These are phyloP conservation scores for Amanita muscaria DNA, from an alignment of 768 basidiomycete genomes.

Conservation along the genomic window DNA sequence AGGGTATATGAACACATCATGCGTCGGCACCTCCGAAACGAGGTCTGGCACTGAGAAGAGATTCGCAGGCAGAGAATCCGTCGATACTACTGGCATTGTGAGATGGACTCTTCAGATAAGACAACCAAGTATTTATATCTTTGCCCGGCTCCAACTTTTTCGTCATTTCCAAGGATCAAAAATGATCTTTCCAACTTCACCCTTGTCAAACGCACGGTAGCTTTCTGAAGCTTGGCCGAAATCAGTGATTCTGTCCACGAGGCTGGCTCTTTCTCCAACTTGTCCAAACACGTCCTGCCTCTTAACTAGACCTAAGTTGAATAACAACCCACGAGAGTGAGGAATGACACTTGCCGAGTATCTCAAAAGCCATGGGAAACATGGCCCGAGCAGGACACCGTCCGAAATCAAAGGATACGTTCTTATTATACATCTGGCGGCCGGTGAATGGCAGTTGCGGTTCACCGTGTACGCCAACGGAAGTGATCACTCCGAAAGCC, in stretches of 20 bases:
- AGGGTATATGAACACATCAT: constrained; percentile 28
- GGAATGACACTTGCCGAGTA: constrained; percentile 34
- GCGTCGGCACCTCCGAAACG: constrained; percentile 9
- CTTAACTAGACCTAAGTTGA: constrained; percentile 30
- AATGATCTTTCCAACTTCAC: constrained; percentile 64
- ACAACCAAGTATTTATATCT: background rate
- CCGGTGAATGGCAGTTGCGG: constrained; percentile 47
- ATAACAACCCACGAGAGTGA: background rate
- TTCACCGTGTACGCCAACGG: constrained; percentile 64
- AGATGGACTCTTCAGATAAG: background rate
- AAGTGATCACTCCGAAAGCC: constrained; percentile 66
- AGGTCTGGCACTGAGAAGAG: constrained; percentile 21
- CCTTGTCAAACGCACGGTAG: constrained; percentile 65
- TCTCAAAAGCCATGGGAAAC: constrained; percentile 61
- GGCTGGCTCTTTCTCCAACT: constrained; percentile 50
- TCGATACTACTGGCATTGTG: background rate
- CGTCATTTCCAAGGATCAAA: constrained; percentile 58
- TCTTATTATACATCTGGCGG: constrained; percentile 61
- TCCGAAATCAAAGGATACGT: constrained; percentile 73
- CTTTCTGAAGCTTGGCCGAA: constrained; percentile 46
- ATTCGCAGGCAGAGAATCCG: constrained; percentile 9
- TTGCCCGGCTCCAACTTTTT: too few species aligned
- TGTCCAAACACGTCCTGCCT: constrained; percentile 68
- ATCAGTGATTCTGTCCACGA: constrained; percentile 61
- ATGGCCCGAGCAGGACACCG: constrained; percentile 74